phyloP scores from a whole-genome alignment of 257 asterid genomes.

The Voacanga thouarsii region DNA sequence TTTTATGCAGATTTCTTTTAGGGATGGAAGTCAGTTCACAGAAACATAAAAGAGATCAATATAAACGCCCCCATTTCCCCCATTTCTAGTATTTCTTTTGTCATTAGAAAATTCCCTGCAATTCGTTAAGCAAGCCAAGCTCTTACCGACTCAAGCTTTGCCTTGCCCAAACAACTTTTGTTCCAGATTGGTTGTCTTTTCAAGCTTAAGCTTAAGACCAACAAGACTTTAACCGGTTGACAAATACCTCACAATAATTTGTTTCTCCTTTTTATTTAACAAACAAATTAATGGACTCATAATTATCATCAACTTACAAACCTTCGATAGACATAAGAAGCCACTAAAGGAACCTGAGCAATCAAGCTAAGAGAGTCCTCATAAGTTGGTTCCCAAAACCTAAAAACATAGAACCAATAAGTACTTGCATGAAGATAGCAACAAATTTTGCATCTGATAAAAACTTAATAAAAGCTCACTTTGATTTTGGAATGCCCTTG shows the following conservation, averaged over 20 bases:
- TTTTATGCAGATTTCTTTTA: neutral
- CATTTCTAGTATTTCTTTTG: neutral
- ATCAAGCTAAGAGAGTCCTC: slow-evolving; percentile 96
- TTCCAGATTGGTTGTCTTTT: neutral
- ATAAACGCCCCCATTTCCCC: neutral
- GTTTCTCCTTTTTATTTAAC: neutral
- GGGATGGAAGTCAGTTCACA: neutral
- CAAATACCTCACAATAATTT: neutral
- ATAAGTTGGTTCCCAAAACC: slow-evolving; percentile 96
- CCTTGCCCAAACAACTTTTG: neutral
- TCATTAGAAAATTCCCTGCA: no score
- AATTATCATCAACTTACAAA: slow-evolving; percentile 26
- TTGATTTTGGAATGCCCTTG: slow-evolving; percentile 92
- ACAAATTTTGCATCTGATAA: slow-evolving; percentile 4
- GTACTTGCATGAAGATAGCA: slow-evolving; percentile 20
- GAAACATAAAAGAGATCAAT: neutral
- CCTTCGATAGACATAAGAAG: slow-evolving; percentile 96
- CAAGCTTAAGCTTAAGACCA: neutral
- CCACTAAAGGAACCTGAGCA: slow-evolving; percentile 91
- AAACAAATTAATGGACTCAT: neutral
- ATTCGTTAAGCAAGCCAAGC: neutral
- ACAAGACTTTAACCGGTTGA: neutral
- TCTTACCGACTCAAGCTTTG: neutral
- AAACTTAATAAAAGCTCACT: slow-evolving; percentile 47
- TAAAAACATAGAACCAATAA: slow-evolving; percentile 28